These are phyloP conservation scores for Dentipellis sp. DNA, from an alignment of 768 basidiomycete species.

Conservation along the genomic window DNA sequence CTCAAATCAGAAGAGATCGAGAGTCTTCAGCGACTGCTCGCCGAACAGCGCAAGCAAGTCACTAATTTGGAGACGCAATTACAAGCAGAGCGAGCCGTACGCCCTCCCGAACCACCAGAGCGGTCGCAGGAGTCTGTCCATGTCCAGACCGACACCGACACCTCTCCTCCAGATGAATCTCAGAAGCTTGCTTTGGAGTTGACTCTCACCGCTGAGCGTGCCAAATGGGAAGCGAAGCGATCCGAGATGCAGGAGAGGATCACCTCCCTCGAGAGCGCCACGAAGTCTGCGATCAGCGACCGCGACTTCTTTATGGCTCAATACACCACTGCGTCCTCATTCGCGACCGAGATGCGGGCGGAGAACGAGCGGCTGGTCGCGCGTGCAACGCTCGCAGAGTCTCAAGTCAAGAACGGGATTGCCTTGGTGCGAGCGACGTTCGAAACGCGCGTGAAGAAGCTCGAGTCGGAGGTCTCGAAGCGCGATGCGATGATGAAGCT, in stretches of 20 bases:
- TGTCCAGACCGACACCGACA: constrained; percentile 8
- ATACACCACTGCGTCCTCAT: constrained; percentile 11
- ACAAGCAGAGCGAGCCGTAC: not conserved
- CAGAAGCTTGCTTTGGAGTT: not conserved
- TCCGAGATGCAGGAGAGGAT: not conserved
- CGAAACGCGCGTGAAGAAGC: constrained; percentile 9
- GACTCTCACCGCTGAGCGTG: constrained; percentile 3
- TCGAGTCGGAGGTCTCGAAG: constrained; percentile 9
- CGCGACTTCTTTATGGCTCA: constrained; percentile 12
- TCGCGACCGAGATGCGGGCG: constrained; percentile 5
- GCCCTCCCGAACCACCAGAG: not conserved
- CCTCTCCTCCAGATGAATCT: not conserved
- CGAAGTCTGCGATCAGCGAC: constrained; percentile 4
- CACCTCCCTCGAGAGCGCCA: constrained; percentile 1
- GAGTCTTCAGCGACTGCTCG: constrained; percentile 5
- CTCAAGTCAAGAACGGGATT: constrained; percentile 10
- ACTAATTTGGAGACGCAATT: not conserved
- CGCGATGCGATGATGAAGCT: constrained; percentile 5
- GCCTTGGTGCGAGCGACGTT: constrained; percentile 11
- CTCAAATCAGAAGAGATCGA: constrained; percentile 11
- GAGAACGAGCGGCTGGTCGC: constrained; percentile 13
- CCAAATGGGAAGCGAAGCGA: constrained; percentile 6
- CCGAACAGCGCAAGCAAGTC: not conserved
- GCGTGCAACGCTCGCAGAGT: constrained; percentile 13
- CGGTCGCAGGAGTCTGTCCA: not conserved